Evolutionary conservation across 129 eudicot genomes (phyloP).

Genomic region (Dittrichia graveolens): DNA sequence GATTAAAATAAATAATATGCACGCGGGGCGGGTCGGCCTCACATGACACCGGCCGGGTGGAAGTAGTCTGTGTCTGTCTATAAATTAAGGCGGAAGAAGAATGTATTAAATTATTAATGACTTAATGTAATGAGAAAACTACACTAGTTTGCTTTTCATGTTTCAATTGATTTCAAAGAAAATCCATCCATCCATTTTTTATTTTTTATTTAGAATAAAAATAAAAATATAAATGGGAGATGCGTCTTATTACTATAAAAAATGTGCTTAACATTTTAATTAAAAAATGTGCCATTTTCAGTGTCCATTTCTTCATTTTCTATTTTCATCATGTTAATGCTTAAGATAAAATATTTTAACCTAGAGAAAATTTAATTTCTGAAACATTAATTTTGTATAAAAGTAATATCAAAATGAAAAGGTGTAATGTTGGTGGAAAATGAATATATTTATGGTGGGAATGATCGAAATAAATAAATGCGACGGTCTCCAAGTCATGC

Average conservation of each 20-base stretch:
- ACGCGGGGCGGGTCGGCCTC: constrained; percentile 28
- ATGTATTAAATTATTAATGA: constrained; percentile 19
- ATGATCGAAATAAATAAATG: constrained; percentile 13
- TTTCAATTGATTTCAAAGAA: not conserved
- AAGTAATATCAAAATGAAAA: not conserved
- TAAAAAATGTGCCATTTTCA: no score
- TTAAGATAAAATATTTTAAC: no score
- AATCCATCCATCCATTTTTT: no score
- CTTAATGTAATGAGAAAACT: no score
- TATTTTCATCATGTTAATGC: no score
- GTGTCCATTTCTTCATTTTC: no score
- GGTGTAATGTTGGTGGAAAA: not conserved
- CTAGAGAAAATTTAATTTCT: not conserved
- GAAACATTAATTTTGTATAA: not conserved
- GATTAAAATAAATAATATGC: constrained; percentile 21
- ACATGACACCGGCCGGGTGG: constrained; percentile 9
- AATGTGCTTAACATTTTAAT: no score
- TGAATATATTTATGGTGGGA: constrained; percentile 10
- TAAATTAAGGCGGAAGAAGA: constrained; percentile 35
- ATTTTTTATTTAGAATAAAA: no score
- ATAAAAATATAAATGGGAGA: no score
- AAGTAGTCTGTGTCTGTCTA: no score
- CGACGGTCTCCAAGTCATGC: constrained; percentile 23
- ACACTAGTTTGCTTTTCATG: not conserved
- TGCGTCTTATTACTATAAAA: no score